Base-by-base conservation (phyloP, 1,139 yeast genomes). In the Petasospora rhodanensis region DNA sequence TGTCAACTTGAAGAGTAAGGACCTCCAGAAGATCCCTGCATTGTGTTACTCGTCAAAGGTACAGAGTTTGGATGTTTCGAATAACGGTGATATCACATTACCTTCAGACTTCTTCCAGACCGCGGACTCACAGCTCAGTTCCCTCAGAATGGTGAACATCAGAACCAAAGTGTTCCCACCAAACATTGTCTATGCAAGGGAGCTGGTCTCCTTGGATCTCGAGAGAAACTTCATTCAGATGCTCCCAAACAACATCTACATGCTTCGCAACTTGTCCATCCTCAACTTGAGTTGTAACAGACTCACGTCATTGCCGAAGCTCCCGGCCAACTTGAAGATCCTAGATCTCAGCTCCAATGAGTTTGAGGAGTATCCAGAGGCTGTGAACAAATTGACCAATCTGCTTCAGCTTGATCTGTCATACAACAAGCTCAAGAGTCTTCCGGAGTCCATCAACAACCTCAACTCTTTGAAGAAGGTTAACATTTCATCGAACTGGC, bases 41-140 rank as follows among this genome's bases (percentile, higher is more conserved):
- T 71, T 81, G 25, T 76, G 87, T 49, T 89, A 81, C 51, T 84
- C 95, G 1, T 73, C 80, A 38, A 93, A 85, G 45, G 84, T 89
- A 39, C 86, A 81, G 46, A 72, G 79, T 46, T 67, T 89, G 43
- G 91, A 89, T 55, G 89, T 86, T 12, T 83, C 94, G 1, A 78
- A 83, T 43, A 89, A 89, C 55, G 95, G 96, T 6, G 81, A 94
- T 15, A 80, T 89, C 34, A 76, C 79, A 38, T 65, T 89, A 21
- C 95, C 96, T 0, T 62, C 77, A 38, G 96, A 87, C 55, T 87
- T 87, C 54, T 79, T 87, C 46, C 95, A 86, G 54, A 76, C 85
- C 18, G 82, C 95, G 46, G 47, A 49, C 20, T 70, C 76, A 31
- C 83, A 83, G 49, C 64, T 89, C 45, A 70, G 73, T 20, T 72